Percentiles rank a stretch among this genome's conserved stretches.
Evolutionary conservation across 75 land plant genomes (phyloP).

Genomic region (Pinus taeda): DNA sequence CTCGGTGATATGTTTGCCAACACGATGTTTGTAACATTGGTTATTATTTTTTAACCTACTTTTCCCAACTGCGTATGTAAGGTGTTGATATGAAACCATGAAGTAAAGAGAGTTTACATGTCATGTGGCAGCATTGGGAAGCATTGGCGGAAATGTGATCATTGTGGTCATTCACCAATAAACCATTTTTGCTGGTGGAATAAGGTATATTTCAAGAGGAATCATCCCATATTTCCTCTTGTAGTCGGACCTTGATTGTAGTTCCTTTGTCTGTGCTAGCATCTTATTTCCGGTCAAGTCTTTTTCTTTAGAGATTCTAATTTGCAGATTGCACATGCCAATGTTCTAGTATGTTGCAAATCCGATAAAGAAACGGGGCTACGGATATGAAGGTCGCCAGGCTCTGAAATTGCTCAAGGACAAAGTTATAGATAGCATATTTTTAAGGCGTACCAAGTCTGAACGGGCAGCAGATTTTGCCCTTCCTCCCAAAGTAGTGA

Average conservation of each 20-base stretch:
- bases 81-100: not conserved
- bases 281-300: not conserved
- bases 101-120: slow-evolving; percentile 12
- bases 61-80: not conserved
- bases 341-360: slow-evolving; percentile 56
- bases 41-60: not conserved
- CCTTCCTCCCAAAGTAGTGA: slow-evolving; percentile 85
- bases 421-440: slow-evolving; percentile 53
- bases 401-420: slow-evolving; percentile 69
- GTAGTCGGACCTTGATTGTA: not conserved
- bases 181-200: slow-evolving; percentile 98
- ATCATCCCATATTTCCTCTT: not conserved
- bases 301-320: not conserved
- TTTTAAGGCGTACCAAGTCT: slow-evolving; percentile 79
- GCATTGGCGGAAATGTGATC: slow-evolving; percentile 19
- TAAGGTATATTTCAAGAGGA: slow-evolving; percentile 28
- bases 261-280: slow-evolving; percentile 2
- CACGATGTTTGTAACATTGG: too few relatives aligned
- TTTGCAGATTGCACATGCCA: not conserved
- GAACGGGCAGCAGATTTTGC: slow-evolving; percentile 94
- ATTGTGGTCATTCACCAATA: slow-evolving; percentile 50
- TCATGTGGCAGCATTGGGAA: slow-evolving; percentile 18
- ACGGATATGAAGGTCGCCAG: slow-evolving; percentile 28
- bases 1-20: too few relatives aligned
- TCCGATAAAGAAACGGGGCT: slow-evolving; percentile 59